Evolutionary conservation across 306 rosid genomes (phyloP).

Genomic region (Trifolium dubium): DNA sequence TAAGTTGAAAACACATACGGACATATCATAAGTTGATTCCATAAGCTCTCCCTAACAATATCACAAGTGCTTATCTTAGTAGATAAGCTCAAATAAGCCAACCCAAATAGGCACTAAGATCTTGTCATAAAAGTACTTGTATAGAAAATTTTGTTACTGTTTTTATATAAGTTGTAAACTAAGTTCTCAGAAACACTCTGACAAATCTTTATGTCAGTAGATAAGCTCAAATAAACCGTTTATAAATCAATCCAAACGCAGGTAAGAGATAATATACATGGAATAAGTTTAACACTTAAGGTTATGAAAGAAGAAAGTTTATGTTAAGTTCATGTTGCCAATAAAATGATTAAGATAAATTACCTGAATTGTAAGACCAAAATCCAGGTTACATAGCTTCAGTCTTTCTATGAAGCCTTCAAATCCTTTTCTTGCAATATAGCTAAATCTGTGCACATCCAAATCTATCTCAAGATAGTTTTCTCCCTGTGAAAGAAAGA

Average conservation of each 20-base stretch:
- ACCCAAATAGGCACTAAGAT: neutral
- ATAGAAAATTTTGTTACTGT: neutral
- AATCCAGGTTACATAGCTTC: constrained; percentile 72
- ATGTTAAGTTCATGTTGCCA: constrained; percentile 25
- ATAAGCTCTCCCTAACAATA: too few species aligned
- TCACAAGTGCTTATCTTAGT: too few species aligned
- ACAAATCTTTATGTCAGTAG: neutral
- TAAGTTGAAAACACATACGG: neutral
- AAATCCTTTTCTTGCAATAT: constrained; percentile 87
- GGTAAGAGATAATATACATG: neutral
- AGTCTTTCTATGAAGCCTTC: constrained; percentile 82
- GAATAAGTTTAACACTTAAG: too few species aligned
- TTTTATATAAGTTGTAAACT: neutral
- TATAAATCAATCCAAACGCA: neutral
- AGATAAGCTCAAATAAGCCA: too few species aligned
- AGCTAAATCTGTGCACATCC: constrained; percentile 94
- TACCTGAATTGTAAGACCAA: constrained; percentile 97
- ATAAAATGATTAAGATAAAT: constrained; percentile 19
- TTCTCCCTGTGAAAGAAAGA: constrained; percentile 73
- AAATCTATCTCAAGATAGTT: constrained; percentile 94
- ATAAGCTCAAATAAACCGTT: neutral
- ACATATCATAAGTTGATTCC: neutral
- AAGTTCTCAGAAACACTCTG: neutral
- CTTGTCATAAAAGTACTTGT: neutral
- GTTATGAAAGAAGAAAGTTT: constrained; percentile 12